Evolutionary conservation across 2,329 filamentous ascomycete species (phyloP).

Genomic region (Exophiala dermatitidis): DNA sequence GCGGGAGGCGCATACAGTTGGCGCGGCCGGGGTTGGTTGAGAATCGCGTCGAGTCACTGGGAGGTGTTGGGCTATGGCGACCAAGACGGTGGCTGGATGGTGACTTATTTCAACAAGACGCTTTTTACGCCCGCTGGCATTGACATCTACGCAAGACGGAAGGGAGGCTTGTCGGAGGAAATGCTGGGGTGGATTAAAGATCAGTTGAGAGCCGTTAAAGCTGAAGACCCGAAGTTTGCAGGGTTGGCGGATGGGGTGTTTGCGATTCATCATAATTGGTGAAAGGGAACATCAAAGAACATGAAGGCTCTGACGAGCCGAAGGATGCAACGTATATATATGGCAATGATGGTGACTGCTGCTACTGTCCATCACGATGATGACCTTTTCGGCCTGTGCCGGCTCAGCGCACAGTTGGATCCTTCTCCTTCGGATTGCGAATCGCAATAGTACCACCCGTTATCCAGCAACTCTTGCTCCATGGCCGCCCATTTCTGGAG

Average conservation of each 20-base stretch:
- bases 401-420: constrained; percentile 17
- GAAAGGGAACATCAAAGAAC: neutral
- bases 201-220: constrained; percentile 46
- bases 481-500: constrained; percentile 59
- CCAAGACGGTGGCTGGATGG: constrained; percentile 52
- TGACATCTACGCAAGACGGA: constrained; percentile 65
- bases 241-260: constrained; percentile 48
- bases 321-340: no score
- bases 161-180: constrained; percentile 52
- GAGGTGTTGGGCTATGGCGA: constrained; percentile 69
- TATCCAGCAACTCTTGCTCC: constrained; percentile 56
- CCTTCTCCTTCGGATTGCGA: constrained; percentile 25
- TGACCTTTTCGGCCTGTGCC: neutral
- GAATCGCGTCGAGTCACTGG: constrained; percentile 68
- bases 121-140: constrained; percentile 75
- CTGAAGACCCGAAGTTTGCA: constrained; percentile 42
- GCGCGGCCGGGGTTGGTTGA: constrained; percentile 68
- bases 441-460: constrained; percentile 57
- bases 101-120: constrained; percentile 79
- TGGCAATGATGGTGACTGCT: no score
- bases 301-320: no score
- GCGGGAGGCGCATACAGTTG: constrained; percentile 56
- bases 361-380: neutral
- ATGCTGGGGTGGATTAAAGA: constrained; percentile 52
- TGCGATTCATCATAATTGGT: constrained; percentile 36